phyloP scores from a whole-genome alignment of 1,284 basidiomycete species.

The Heterobasidion annosum region DNA sequence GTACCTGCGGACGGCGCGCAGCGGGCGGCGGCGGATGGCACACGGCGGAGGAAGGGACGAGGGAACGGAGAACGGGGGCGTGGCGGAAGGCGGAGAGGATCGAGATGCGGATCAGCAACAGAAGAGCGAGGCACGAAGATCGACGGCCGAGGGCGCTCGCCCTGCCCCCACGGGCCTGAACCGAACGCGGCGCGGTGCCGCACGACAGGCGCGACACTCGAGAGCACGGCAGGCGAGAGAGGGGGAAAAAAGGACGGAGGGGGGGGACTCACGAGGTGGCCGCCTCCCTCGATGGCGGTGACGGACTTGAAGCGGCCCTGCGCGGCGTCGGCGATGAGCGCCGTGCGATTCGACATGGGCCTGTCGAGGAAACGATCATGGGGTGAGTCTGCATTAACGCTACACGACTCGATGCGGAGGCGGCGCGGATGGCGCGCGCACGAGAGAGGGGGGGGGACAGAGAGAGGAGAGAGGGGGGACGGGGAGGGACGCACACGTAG shows the following conservation, averaged over 20 bases:
- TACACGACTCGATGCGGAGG: too few relatives aligned
- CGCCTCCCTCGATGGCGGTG: conserved; percentile 15
- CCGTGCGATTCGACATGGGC: conserved; percentile 26
- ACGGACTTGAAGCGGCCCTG: conserved; percentile 29
- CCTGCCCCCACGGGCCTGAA: too few relatives aligned
- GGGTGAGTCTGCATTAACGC: too few relatives aligned
- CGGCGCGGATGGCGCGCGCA: not conserved
- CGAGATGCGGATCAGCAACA: too few relatives aligned
- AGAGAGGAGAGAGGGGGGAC: not conserved
- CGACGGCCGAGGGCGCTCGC: too few relatives aligned
- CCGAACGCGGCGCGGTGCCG: too few relatives aligned
- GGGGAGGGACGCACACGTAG: conserved; percentile 25
- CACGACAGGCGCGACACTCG: too few relatives aligned
- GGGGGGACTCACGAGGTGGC: conserved; percentile 22
- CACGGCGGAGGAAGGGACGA: too few relatives aligned
- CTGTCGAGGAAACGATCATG: conserved; percentile 16
- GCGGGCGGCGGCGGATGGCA: too few relatives aligned
- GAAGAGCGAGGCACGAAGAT: too few relatives aligned
- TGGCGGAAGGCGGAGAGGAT: not conserved
- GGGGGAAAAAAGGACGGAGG: too few relatives aligned
- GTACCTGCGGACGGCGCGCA: not conserved
- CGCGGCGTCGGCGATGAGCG: conserved; percentile 25
- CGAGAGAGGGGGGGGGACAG: not conserved
- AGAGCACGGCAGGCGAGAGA: too few relatives aligned
- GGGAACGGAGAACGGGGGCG: not conserved